A percentile compares a stretch with the other conserved stretches of the same genome.
phyloP scores from a whole-genome alignment of 1,139 yeast species.

The Nakaseomyces uthaithaninus region DNA sequence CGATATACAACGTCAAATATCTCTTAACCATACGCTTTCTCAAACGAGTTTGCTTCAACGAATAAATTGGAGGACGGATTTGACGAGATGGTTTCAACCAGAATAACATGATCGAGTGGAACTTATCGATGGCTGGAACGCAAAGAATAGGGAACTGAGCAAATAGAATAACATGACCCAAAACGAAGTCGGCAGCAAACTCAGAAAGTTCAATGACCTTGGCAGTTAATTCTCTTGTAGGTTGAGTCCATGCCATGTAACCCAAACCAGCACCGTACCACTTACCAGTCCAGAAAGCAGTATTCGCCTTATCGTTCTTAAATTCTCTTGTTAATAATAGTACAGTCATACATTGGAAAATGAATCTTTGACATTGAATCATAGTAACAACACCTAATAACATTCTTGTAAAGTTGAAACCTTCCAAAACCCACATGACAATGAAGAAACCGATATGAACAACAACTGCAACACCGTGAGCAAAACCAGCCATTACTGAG shows the following conservation, averaged over 20 bases:
- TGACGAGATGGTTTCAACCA: slow-evolving; percentile 98
- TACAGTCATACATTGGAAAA: slow-evolving; percentile 79
- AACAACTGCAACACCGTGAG: slow-evolving; percentile 89
- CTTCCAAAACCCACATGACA: slow-evolving; percentile 95
- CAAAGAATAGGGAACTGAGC: slow-evolving; percentile 80
- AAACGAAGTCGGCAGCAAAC: slow-evolving; percentile 91
- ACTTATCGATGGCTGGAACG: slow-evolving; percentile 86
- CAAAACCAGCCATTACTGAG: slow-evolving; percentile 92
- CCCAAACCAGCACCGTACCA: slow-evolving; percentile 97
- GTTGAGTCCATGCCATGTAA: slow-evolving; percentile 93
- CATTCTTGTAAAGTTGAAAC: slow-evolving; percentile 82
- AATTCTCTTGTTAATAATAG: slow-evolving; percentile 87
- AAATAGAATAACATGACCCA: slow-evolving; percentile 84
- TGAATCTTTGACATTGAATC: slow-evolving; percentile 78
- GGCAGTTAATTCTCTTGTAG: slow-evolving; percentile 91
- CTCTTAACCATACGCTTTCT: slow-evolving; percentile 98
- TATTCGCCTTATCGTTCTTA: slow-evolving; percentile 92
- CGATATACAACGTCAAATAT: slow-evolving; percentile 77
- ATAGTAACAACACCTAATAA: slow-evolving; percentile 78
- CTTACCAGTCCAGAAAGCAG: slow-evolving; percentile 99
- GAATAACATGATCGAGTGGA: slow-evolving; percentile 98
- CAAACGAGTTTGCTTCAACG: slow-evolving; percentile 92
- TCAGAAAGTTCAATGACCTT: slow-evolving; percentile 90
- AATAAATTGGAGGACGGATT: slow-evolving; percentile 97
- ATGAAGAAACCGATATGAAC: slow-evolving; percentile 80